Evolutionary conservation across 208 protist species (phyloP).

Genomic region (Jaenimonas drosophilae): DNA sequence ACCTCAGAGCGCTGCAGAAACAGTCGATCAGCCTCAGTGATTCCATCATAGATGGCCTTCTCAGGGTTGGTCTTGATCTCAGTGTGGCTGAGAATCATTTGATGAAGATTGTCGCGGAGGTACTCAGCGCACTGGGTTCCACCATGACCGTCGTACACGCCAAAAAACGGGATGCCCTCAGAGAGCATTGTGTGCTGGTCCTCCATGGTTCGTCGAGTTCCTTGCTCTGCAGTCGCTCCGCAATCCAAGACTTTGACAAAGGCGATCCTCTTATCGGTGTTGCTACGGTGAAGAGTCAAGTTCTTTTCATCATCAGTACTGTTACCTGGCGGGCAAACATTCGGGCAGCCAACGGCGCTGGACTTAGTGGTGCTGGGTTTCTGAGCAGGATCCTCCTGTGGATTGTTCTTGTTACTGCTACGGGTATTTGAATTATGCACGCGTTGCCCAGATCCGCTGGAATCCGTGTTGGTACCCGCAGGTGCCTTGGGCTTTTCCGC

Average conservation of each 20-base stretch:
- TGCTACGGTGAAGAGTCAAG: too few relatives aligned
- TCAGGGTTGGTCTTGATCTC: slow-evolving; percentile 55
- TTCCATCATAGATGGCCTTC: slow-evolving; percentile 59
- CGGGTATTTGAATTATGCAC: too few relatives aligned
- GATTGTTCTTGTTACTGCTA: too few relatives aligned
- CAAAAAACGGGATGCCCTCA: slow-evolving; percentile 79
- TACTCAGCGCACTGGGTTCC: slow-evolving; percentile 80
- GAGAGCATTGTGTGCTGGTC: slow-evolving; percentile 81
- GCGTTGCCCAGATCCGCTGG: too few relatives aligned
- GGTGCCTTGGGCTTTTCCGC: too few relatives aligned
- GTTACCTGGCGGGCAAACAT: too few relatives aligned
- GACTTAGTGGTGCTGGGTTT: too few relatives aligned
- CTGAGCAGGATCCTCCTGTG: too few relatives aligned
- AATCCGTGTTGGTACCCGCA: too few relatives aligned
- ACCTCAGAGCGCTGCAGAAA: slow-evolving; percentile 55
- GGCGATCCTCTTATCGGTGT: slow-evolving; percentile 19
- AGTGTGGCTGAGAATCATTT: slow-evolving; percentile 49
- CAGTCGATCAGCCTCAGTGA: slow-evolving; percentile 73
- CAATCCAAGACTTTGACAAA: slow-evolving; percentile 66
- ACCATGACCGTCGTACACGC: slow-evolving; percentile 85
- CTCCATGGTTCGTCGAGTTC: slow-evolving; percentile 80
- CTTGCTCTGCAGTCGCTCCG: slow-evolving; percentile 74
- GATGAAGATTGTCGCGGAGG: slow-evolving; percentile 70
- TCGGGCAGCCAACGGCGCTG: too few relatives aligned
- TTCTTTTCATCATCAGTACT: too few relatives aligned